Base-by-base conservation (phyloP, 805 yeast species). In the Kregervanrija pseudodelftensis region DNA sequence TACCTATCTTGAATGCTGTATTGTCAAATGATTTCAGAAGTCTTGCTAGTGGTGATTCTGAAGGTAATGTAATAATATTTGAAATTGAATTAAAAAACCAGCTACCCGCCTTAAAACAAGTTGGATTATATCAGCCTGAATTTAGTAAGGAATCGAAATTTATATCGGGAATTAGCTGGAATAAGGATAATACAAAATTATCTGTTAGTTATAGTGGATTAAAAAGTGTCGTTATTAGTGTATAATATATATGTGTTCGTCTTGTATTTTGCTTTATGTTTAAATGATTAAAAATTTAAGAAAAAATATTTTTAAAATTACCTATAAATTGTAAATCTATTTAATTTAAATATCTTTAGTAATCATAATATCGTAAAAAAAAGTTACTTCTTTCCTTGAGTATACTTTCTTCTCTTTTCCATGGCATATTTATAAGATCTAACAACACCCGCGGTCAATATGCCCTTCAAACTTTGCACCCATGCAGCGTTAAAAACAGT, bases 391-490 rank as follows among this genome's bases (percentile, higher is more conserved):
- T 36, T 42, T 11, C 30, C 39, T 31, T 30, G 46, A 33, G 37
- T 43, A 45, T 36, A 42, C 50, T 74, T 74, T 16, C 55, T 51
- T 43, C 72, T 66, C 64, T 90, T 90, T 40, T 87, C 95, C 62
- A 75, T 67, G 4, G 95, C 90, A 61, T 90, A 90, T 55, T 73
- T 76, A 41, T 79, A 58, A 10, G 90, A 79, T 58, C 84, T 85
- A 14, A 68, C 58, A 1, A 85, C 41, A 1, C 99, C 99, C 1
- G 98, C 96, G 3, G 95, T 88, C 36, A 87, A 67, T 1, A 91
- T 55, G 0, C 99, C 99, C 61, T 91, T 89, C 13, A 79, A 50
- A 30, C 87, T 78, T 63, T 93, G 99, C 8, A 79, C 63, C 12
- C 80, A 58, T 12, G 95, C 85, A n/a, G 93, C 82, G 58, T 66